Percentiles rank a stretch among this genome's conserved stretches.
These are phyloP conservation scores for Cryphonectria naterciae DNA, from an alignment of 2,329 filamentous ascomycete genomes.

Conservation along the genomic window DNA sequence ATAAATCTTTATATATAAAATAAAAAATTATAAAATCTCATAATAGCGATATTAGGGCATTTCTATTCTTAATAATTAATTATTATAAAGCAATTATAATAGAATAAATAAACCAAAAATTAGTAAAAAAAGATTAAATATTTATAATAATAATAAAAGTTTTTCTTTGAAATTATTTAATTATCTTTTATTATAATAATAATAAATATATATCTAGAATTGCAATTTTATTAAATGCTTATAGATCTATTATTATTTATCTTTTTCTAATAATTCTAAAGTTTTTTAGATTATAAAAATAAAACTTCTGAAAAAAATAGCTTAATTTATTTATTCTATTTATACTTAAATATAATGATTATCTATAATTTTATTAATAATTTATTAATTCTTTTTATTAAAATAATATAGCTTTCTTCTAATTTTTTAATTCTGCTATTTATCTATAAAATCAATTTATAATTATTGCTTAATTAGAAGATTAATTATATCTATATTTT, in stretches of 20 bases:
- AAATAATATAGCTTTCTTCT: background rate
- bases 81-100: background rate
- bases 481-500: background rate
- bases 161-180: background rate
- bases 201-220: background rate
- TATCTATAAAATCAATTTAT: background rate
- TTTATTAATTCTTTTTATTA: background rate
- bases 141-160: background rate
- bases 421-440: background rate
- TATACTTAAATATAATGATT: background rate
- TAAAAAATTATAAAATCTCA: background rate
- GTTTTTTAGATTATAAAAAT: background rate
- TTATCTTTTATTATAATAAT: no score
- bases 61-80: background rate
- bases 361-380: no score
- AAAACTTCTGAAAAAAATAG: no score
- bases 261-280: background rate
- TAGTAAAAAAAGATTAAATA: background rate
- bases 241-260: no score
- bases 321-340: background rate
- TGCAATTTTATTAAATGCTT: background rate
- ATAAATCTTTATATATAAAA: background rate
- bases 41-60: background rate
- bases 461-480: background rate
- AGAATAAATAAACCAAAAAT: background rate